A percentile compares a stretch with the other conserved stretches of the same genome.
These are phyloP conservation scores for Suillus variegatus DNA, from an alignment of 768 basidiomycete genomes.

Conservation along the genomic window DNA sequence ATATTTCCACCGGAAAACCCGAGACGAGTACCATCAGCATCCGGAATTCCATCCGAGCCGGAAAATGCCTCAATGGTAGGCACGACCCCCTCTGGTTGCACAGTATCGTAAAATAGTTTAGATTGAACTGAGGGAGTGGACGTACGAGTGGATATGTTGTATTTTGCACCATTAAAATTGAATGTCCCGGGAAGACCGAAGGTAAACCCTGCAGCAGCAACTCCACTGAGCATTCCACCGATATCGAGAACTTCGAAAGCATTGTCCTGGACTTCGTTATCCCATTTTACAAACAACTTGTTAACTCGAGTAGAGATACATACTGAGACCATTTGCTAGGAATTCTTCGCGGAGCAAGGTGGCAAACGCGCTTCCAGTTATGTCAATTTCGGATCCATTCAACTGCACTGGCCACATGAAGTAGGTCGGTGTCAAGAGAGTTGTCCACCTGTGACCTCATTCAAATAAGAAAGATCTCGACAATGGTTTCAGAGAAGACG, in stretches of 20 bases:
- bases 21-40: conserved; percentile 3
- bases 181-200: conserved; percentile 13
- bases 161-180: conserved; percentile 19
- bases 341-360: conserved; percentile 2
- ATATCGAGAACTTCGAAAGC: conserved; percentile 12
- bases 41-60: conserved; percentile 4
- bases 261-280: not conserved
- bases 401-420: not conserved
- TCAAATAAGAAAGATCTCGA: not conserved
- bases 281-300: not conserved
- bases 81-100: conserved; percentile 5
- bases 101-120: not conserved
- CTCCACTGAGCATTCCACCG: conserved; percentile 12
- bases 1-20: conserved; percentile 9
- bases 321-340: not conserved
- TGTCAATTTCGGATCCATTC: conserved; percentile 12
- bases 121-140: not conserved
- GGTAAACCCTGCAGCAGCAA: conserved; percentile 9
- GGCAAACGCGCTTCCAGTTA: conserved; percentile 8
- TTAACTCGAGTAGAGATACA: not conserved
- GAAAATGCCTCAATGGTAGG: conserved; percentile 7
- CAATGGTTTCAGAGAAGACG: not conserved
- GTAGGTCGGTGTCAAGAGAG: conserved; percentile 12
- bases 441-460: conserved; percentile 13
- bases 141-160: conserved; percentile 17